Evolutionary conservation across 2,329 filamentous ascomycete genomes (phyloP).

Genomic region (Trichophyton rubrum): DNA sequence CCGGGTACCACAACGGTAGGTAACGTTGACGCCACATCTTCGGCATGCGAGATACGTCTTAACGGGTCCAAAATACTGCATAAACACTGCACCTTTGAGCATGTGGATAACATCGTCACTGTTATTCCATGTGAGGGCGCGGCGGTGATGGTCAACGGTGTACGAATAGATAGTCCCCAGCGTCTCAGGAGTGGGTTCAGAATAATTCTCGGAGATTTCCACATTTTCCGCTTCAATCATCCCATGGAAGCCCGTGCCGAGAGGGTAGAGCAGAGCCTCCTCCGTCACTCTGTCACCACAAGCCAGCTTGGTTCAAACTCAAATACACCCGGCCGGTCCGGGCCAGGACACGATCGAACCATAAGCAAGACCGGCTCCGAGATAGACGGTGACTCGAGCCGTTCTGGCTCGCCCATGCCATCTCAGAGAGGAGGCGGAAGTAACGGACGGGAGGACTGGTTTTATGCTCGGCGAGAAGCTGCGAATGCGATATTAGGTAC

Average conservation of each 20-base stretch:
- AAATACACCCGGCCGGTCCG: constrained; percentile 44
- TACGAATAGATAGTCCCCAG: constrained; percentile 73
- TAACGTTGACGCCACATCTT: constrained; percentile 68
- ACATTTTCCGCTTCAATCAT: constrained; percentile 94
- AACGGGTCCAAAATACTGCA: constrained; percentile 88
- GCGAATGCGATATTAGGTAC: constrained; percentile 77
- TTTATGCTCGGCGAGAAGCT: constrained; percentile 84
- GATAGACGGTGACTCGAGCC: constrained; percentile 52
- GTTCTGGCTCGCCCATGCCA: constrained; percentile 67
- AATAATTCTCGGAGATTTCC: constrained; percentile 92
- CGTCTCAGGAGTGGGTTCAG: constrained; percentile 83
- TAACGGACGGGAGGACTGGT: constrained; percentile 60
- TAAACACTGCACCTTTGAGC: constrained; percentile 90
- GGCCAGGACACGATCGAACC: constrained; percentile 60
- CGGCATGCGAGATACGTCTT: constrained; percentile 74
- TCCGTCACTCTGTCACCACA: constrained; percentile 66
- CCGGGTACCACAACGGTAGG: constrained; percentile 88
- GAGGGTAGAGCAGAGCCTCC: constrained; percentile 70
- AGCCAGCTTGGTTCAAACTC: constrained; percentile 54
- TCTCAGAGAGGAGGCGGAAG: constrained; percentile 53
- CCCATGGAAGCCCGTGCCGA: constrained; percentile 91
- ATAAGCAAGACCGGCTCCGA: constrained; percentile 70
- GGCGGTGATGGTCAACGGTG: constrained; percentile 94
- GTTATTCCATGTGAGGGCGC: constrained; percentile 81
- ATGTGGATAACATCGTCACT: constrained; percentile 84